Base-by-base conservation (phyloP, 768 basidiomycete species). In the Sporobolomyces pararoseus region DNA sequence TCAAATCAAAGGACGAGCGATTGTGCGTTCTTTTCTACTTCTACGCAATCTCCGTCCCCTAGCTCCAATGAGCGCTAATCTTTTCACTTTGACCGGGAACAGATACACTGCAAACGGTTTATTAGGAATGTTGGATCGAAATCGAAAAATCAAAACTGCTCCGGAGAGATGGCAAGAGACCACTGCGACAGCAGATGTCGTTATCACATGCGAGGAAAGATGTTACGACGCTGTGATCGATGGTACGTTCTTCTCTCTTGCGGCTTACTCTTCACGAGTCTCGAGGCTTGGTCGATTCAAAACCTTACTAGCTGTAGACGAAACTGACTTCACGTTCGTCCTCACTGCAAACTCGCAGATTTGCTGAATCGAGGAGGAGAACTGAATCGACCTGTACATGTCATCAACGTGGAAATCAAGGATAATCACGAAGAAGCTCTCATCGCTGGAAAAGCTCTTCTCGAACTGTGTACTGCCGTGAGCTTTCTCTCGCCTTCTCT, bases 191-290 rank as follows among this genome's bases (percentile, higher is more conserved):
- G 91, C 90, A n/a, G 96, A 99, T 78, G 84, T 99, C 27, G 96
- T 99, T 27, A 93, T 99, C 77, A 99, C 96, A 7, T 99, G 96
- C 79, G 96, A 98, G 81, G 96, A 99, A 79, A 86, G 95, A 62
- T 99, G 96, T 79, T 99, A 93, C 79, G 96, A 99, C 78, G 89
- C 92, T 0, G 96, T 99, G 25, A 96, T 94, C 78, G 96, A 98
- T 79, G 96, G 96, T 96, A 76, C 77, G 86, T 79, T n/a, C n/a
- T n/a, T n/a, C n/a, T n/a, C n/a, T n/a, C n/a, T n/a, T n/a, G n/a
- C n/a, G n/a, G n/a, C n/a, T n/a, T n/a, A n/a, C n/a, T n/a, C n/a
- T n/a, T n/a, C n/a, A n/a, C n/a, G n/a, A n/a, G n/a, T n/a, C n/a
- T n/a, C n/a, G n/a, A n/a, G n/a, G n/a, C n/a, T n/a, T n/a, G n/a